Evolutionary conservation across 345 rosid species (phyloP), one percentile per base, ranked within the genome.

Genomic region (Streptanthus diversifolius): DNA sequence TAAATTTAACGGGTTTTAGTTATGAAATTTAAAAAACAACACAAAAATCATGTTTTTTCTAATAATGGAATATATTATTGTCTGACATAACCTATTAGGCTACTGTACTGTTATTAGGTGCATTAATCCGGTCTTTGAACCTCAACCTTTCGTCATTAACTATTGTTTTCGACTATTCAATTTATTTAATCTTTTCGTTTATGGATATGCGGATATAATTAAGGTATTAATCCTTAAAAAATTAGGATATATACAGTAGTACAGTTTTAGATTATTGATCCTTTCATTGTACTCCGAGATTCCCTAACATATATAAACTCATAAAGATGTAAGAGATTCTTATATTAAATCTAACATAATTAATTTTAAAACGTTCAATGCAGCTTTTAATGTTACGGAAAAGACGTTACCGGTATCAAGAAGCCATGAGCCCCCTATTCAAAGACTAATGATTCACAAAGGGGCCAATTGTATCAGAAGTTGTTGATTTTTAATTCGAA

Each of bases 361-460:
- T 11, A n/a, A 5, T 9, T 15, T 17, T 0, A 29, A 47, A 65
- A 25, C 8, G 43, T 65, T 59, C 13, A 45, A 11, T 37, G 47
- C 44, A 73, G 24, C 53, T 48, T 47, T 66, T 57, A 60, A 47
- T 57, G 66, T 56, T 25, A 18, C 21, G 59, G 44, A 74, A 66
- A 66, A 74, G 78, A 43, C 78, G 10, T 27, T 57, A 19, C 25
- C n/a, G 45, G 13, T 13, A 8, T 65, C 32, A 64, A 65, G 25
- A 71, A 64, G 71, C 56, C 48, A 73, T 36, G 29, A 36, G 45
- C 37, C 44, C 37, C 44, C 32, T 29, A 17, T 44, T 13, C 35
- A 27, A 27, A 27, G 8, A 11, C 62, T 33, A 44, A 51, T 24
- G 56, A 51, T 11, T 22, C 55, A 1, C 55, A 49, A 59, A 45